These are phyloP conservation scores for Malassezia brasiliensis DNA, from an alignment of 1,284 basidiomycete genomes.

Conservation along the genomic window DNA sequence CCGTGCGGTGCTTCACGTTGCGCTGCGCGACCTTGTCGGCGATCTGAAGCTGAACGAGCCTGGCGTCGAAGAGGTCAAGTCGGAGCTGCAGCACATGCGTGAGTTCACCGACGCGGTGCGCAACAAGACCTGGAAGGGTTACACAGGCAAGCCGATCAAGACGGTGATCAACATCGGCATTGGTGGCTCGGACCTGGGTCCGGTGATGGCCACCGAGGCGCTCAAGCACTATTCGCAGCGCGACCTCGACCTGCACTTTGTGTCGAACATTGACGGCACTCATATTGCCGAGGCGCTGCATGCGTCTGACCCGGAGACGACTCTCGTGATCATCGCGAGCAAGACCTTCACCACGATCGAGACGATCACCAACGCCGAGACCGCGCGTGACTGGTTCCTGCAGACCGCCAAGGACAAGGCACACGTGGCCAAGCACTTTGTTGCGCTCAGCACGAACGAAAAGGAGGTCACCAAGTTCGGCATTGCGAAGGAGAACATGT, in stretches of 20 bases:
- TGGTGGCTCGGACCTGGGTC: slow-evolving; percentile 92
- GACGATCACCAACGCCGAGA: slow-evolving; percentile 95
- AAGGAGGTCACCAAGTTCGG: slow-evolving; percentile 90
- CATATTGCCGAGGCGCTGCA: slow-evolving; percentile 84
- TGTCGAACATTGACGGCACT: slow-evolving; percentile 96
- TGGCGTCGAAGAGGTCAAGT: slow-evolving; percentile 71
- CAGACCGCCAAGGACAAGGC: slow-evolving; percentile 60
- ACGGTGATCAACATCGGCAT: slow-evolving; percentile 98
- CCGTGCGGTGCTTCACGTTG: slow-evolving; percentile 88
- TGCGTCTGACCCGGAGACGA: slow-evolving; percentile 77
- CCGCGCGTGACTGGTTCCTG: slow-evolving; percentile 90
- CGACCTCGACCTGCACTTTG: slow-evolving; percentile 77
- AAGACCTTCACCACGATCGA: slow-evolving; percentile 99
- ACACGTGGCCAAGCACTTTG: slow-evolving; percentile 97
- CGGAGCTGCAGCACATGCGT: slow-evolving; percentile 82
- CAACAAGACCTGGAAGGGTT: slow-evolving; percentile 84
- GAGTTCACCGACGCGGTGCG: slow-evolving; percentile 76
- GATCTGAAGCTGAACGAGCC: slow-evolving; percentile 61
- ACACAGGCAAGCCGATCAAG: slow-evolving; percentile 88
- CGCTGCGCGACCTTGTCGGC: slow-evolving; percentile 71
- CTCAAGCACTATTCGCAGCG: slow-evolving; percentile 86
- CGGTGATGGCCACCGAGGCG: slow-evolving; percentile 97
- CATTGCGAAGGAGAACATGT: slow-evolving; percentile 88
- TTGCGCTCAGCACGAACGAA: slow-evolving; percentile 92
- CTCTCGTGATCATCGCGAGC: slow-evolving; percentile 90